phyloP scores from a whole-genome alignment of 768 basidiomycete genomes.

The Agrocybe chaxingu region DNA sequence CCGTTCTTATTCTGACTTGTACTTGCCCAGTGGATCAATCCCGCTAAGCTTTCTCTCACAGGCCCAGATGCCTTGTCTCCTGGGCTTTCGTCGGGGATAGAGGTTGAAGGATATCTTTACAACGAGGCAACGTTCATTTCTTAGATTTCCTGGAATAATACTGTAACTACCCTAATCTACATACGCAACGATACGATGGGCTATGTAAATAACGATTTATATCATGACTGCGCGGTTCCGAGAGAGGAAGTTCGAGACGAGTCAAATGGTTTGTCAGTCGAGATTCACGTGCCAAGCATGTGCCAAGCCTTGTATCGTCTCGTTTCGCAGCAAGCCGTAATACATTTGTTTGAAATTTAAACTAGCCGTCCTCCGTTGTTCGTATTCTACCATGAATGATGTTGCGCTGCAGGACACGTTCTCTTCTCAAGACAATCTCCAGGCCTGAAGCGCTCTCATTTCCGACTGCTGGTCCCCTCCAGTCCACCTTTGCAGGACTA shows the following conservation, averaged over 20 bases:
- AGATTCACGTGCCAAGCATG: background rate
- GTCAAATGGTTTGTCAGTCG: conserved; percentile 2
- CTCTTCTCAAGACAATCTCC: conserved; percentile 10
- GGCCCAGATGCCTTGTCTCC: conserved; percentile 38
- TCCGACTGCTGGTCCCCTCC: conserved; percentile 1
- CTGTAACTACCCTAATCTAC: conserved; percentile 7
- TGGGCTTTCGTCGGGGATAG: conserved; percentile 37
- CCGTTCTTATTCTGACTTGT: conserved; percentile 16
- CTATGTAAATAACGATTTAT: background rate
- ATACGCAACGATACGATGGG: conserved; percentile 2
- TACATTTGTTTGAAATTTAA: background rate
- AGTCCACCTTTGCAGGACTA: conserved; percentile 2
- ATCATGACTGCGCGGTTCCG: conserved; percentile 2
- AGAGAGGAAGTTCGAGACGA: background rate
- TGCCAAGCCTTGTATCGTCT: background rate
- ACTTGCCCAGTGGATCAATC: conserved; percentile 44
- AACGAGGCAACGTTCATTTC: conserved; percentile 93
- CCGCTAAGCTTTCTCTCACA: conserved; percentile 37
- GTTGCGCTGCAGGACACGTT: conserved; percentile 43
- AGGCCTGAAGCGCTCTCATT: conserved; percentile 13
- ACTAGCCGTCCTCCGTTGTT: conserved; percentile 1
- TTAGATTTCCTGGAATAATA: conserved; percentile 14
- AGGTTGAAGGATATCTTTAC: conserved; percentile 72
- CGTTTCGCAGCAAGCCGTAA: background rate
- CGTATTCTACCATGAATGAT: conserved; percentile 45